These are phyloP conservation scores for Xylariaceae sp. DNA, from an alignment of 2,329 filamentous ascomycete genomes.

Conservation along the genomic window DNA sequence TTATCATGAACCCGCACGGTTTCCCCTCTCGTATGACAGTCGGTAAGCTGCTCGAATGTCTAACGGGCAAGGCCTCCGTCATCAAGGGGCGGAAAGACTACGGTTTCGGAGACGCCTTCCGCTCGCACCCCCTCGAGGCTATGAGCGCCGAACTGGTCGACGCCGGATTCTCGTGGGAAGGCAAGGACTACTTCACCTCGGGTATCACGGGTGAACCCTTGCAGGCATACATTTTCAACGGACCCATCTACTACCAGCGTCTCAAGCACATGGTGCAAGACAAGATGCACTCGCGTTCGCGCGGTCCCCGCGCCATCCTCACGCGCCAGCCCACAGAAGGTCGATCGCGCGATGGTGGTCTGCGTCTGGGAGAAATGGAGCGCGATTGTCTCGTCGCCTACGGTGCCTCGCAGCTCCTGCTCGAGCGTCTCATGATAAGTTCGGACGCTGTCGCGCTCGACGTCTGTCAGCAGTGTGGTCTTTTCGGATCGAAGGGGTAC, in stretches of 20 bases:
- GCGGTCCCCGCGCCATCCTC: constrained; percentile 83
- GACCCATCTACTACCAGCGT: constrained; percentile 98
- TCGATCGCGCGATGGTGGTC: constrained; percentile 83
- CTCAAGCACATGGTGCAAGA: constrained; percentile 99
- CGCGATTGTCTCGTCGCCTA: constrained; percentile 97
- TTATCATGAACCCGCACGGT: constrained; percentile 99
- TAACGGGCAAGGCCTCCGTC: constrained; percentile 90
- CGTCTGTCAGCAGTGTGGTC: constrained; percentile 86
- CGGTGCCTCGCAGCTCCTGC: constrained; percentile 82
- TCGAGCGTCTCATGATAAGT: constrained; percentile 91
- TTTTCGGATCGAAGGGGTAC: constrained; percentile 94
- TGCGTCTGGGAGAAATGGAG: constrained; percentile 97
- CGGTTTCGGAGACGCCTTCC: constrained; percentile 73
- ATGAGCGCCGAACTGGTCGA: constrained; percentile 82
- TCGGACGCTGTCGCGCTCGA: constrained; percentile 89
- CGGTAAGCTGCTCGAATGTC: constrained; percentile 91
- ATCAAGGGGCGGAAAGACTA: constrained; percentile 81
- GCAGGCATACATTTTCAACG: constrained; percentile 96
- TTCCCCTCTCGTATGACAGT: constrained; percentile 99
- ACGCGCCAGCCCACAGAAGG: constrained; percentile 96
- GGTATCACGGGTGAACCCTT: constrained; percentile 92
- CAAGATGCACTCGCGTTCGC: constrained; percentile 95
- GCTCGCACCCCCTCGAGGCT: constrained; percentile 77
- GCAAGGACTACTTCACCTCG: constrained; percentile 93
- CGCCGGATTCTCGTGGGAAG: constrained; percentile 91